Base-by-base conservation (phyloP, 2,329 filamentous ascomycete genomes). In the Diaporthe destruens region DNA sequence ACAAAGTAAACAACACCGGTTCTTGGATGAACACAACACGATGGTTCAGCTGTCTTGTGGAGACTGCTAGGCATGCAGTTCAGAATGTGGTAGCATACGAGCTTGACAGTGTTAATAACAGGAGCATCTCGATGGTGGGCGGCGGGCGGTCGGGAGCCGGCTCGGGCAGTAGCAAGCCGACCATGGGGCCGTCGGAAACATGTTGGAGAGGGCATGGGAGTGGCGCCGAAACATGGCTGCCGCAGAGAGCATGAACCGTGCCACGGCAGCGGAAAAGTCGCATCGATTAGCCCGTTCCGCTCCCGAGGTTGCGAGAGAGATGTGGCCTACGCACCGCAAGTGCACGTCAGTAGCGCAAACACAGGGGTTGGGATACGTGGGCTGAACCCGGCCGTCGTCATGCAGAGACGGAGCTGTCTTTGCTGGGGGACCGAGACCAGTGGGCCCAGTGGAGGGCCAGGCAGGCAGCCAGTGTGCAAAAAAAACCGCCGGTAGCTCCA, bases 191-290 rank as follows among this genome's bases (percentile, higher is more conserved):
- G 59, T 65, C 29, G 44, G 59, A 36, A 12, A 49, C 39, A n/a
- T 44, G n/a, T 59, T 59, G 55, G 55, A 59, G 34, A 59, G 55
- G 42, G 36, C 6, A 34, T 42, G 16, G 34, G 14, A 44, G 39
- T 34, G 42, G 42, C 59, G 44, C 42, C 59, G 59, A 65, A 65
- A 65, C 59, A 34, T 20, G 25, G 42, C 42, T 65, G 44, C 18
- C 18, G 59, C 59, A 65, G 42, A 51, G 44, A 18, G 59, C 59
- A 51, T 49, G 44, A 51, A 65, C 36, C 36, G 29, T 29, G 29
- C 57, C 57, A 65, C 34, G 42, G 59, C 59, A 25, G 44, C 59
- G 29, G 36, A 65, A 65, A 23, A 44, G 42, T 65, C 59, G 59
- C 59, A 65, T 65, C 49, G 59, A 65, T 51, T 51, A 49, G 44